Evolutionary conservation across 1,284 basidiomycete species (phyloP), one percentile per base, ranked within the genome.

Genomic region (Rhodotorula mucilaginosa): DNA sequence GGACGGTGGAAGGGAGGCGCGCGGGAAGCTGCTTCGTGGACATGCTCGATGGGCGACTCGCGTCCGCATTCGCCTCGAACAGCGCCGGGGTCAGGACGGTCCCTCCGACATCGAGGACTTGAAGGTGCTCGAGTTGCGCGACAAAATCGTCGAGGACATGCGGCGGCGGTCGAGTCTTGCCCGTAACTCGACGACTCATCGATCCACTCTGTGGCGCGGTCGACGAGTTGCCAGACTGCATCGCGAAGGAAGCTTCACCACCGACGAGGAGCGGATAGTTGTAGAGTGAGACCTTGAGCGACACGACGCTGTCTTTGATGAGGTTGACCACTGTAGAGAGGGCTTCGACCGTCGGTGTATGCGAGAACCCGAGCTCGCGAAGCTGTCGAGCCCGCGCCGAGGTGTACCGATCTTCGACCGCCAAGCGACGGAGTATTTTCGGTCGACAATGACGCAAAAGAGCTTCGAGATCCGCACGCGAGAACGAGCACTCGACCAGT

Each of bases 401-500:
- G 15, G 49, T n/a, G 63, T 62, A 60, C 12, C 19, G 10, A 46
- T 74, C 69, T 3, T 65, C 67, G 23, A 74, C 44, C 5, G 16
- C 48, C 21, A 74, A 49, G 7, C 48, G 19, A 34, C 57, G 49
- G 31, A 74, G 47, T 4, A 23, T 59, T 1, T 59, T 58, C 0
- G 31, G 44, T 18, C 59, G 58, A 15, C 71, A 46, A 8, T 71
- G 68, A 23, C 18, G 10, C 23, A 74, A 16, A 2, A 74, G 69
- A 10, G 61, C 62, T 19, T n/a, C 54, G 16, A 74, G 59, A 31
- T 74, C 72, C 7, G 12, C 1, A 0, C 52, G 29, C 21, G 54
- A 61, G 56, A 74, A 48, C 23, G 54, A 26, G 44, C 69, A 74
- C 21, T 74, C 67, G 56, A 67, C 7, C 21, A 74, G 61, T 1